Percentiles rank a stretch among this genome's conserved stretches.
Conservation (phyloP, 164 flowering plant genomes). For the Buxus sempervirens region DNA sequence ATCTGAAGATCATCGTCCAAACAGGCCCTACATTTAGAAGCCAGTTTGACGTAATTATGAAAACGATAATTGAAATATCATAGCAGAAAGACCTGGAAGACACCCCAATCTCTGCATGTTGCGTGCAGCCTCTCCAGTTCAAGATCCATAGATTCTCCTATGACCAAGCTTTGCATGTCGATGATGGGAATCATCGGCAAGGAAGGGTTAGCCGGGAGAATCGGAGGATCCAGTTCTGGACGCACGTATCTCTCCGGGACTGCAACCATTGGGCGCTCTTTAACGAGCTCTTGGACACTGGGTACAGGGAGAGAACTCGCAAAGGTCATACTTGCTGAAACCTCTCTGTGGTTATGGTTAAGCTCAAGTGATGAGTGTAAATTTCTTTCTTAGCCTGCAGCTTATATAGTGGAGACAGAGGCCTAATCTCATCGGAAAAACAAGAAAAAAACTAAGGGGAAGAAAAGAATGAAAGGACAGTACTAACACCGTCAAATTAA, state of each 20-base stretch:
- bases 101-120: constrained; percentile 44
- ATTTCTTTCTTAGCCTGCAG: not conserved
- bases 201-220: not conserved
- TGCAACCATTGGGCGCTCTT: constrained; percentile 3
- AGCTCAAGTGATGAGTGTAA: not conserved
- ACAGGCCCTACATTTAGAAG: not conserved
- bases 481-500: no score
- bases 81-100: constrained; percentile 35
- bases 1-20: no score
- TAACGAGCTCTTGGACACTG: constrained; percentile 26
- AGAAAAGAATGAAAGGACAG: no score
- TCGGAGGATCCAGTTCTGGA: constrained; percentile 1
- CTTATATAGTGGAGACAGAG: not conserved
- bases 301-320: not conserved
- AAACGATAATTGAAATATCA: not conserved
- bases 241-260: constrained; percentile 10
- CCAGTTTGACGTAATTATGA: not conserved
- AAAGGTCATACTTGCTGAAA: not conserved
- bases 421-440: no score
- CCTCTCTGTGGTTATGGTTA: not conserved
- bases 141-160: not conserved
- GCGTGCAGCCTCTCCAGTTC: constrained; percentile 35
- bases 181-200: constrained; percentile 17
- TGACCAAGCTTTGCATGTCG: constrained; percentile 18
- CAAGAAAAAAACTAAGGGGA: no score